Evolutionary conservation across 495 filamentous ascomycete genomes (phyloP).

Genomic region (Chaetomium fimeti): DNA sequence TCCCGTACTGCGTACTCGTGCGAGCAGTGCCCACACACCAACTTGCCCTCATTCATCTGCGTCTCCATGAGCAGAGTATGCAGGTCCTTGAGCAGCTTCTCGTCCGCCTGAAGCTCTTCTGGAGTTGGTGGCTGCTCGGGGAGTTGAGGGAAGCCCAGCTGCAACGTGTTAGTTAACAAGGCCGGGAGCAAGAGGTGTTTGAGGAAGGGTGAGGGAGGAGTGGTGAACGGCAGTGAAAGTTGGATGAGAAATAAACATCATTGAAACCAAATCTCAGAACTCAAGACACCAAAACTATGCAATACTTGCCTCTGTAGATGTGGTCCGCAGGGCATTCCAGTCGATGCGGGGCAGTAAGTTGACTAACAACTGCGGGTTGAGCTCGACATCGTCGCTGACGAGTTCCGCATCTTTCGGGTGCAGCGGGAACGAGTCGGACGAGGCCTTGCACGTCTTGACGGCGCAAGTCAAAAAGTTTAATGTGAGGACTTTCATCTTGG

Average conservation of each 20-base stretch:
- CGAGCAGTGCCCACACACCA: slow-evolving; percentile 87
- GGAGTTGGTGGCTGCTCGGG: slow-evolving; percentile 60
- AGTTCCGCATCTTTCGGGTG: slow-evolving; percentile 91
- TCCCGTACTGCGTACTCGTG: slow-evolving; percentile 92
- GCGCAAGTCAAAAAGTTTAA: slow-evolving; percentile 97
- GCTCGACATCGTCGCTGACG: slow-evolving; percentile 72
- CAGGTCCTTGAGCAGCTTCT: slow-evolving; percentile 69
- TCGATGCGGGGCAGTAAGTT: slow-evolving; percentile 87
- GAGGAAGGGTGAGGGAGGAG: slow-evolving; percentile 14
- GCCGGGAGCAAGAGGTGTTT: background rate
- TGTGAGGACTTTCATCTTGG: slow-evolving; percentile 88
- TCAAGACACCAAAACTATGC: background rate
- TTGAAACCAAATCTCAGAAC: slow-evolving; percentile 6
- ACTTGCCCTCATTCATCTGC: slow-evolving; percentile 76
- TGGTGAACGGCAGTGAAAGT: background rate
- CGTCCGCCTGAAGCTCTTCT: slow-evolving; percentile 59
- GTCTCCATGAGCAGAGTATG: slow-evolving; percentile 87
- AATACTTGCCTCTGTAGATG: slow-evolving; percentile 71
- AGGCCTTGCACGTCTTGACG: slow-evolving; percentile 85
- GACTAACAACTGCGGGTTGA: slow-evolving; percentile 71
- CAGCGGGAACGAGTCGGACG: slow-evolving; percentile 73
- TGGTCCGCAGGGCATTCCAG: slow-evolving; percentile 72
- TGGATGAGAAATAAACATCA: background rate
- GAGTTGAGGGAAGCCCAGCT: slow-evolving; percentile 82
- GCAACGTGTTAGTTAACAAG: slow-evolving; percentile 8